phyloP scores from a whole-genome alignment of 2,329 filamentous ascomycete genomes.

The Chaetomium sp. region DNA sequence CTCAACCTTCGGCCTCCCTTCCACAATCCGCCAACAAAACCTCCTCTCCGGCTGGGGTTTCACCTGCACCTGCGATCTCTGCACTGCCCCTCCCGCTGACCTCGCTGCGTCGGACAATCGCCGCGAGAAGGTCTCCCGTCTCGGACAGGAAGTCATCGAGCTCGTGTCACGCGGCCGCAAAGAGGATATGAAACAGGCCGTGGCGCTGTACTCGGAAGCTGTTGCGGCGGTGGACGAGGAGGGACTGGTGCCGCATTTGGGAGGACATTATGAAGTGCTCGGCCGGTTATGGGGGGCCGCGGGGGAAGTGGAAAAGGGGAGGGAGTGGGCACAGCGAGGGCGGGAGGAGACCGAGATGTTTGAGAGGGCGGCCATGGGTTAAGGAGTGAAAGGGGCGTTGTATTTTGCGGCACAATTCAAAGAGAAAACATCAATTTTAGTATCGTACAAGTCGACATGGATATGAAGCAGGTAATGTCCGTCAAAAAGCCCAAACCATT shows the following conservation, averaged over 20 bases:
- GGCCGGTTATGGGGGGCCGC: slow-evolving; percentile 21
- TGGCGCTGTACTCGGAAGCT: slow-evolving; percentile 17
- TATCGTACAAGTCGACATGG: no score
- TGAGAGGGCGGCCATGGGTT: neutral
- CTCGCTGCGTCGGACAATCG: slow-evolving; percentile 23
- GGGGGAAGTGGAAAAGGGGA: slow-evolving; percentile 19
- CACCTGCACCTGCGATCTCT: slow-evolving; percentile 25
- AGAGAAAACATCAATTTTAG: no score
- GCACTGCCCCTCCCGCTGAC: slow-evolving; percentile 7
- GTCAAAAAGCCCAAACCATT: no score
- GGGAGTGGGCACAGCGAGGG: slow-evolving; percentile 18
- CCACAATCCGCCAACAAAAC: slow-evolving; percentile 13
- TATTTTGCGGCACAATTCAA: no score
- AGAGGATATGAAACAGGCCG: slow-evolving; percentile 10
- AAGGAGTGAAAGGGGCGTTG: neutral
- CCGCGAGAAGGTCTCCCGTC: slow-evolving; percentile 14
- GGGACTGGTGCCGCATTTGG: slow-evolving; percentile 23
- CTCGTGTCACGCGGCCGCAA: slow-evolving; percentile 11
- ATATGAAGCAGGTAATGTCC: no score
- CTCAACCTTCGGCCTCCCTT: slow-evolving; percentile 19
- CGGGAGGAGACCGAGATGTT: slow-evolving; percentile 19
- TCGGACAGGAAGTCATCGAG: slow-evolving; percentile 16
- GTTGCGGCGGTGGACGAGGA: slow-evolving; percentile 20
- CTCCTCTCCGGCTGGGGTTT: slow-evolving; percentile 25
- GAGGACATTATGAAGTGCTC: slow-evolving; percentile 26